phyloP scores from a whole-genome alignment of 1,284 basidiomycete genomes.

The Pyrrhoderma lamaoense region DNA sequence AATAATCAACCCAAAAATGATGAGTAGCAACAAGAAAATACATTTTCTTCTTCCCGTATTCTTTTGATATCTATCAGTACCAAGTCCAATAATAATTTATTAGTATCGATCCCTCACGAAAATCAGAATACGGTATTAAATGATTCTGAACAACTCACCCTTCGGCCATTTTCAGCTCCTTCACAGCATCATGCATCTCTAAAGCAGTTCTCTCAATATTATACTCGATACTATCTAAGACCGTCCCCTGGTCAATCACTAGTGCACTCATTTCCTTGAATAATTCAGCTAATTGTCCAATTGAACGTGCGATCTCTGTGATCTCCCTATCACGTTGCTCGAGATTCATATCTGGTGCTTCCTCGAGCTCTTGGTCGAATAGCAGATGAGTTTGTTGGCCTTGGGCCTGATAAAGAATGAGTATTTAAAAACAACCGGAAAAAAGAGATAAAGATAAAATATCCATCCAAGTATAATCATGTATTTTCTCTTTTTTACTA shows the following conservation, averaged over 20 bases:
- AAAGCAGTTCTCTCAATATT: conserved; percentile 91
- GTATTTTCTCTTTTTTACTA: too few relatives aligned
- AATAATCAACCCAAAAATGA: conserved; percentile 80
- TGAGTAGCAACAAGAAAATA: conserved; percentile 85
- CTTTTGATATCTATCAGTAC: conserved; percentile 71
- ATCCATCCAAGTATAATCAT: too few relatives aligned
- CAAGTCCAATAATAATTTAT: too few relatives aligned
- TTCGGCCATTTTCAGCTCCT: conserved; percentile 79
- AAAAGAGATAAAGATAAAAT: too few relatives aligned
- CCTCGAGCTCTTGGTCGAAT: conserved; percentile 1
- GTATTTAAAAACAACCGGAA: not conserved
- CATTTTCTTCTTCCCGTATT: conserved; percentile 88
- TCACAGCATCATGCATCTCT: conserved; percentile 77
- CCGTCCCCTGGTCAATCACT: conserved; percentile 96
- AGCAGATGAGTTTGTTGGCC: not conserved
- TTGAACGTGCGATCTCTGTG: conserved; percentile 87
- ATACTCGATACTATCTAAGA: conserved; percentile 95
- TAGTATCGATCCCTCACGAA: too few relatives aligned
- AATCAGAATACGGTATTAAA: too few relatives aligned
- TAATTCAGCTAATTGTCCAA: conserved; percentile 85
- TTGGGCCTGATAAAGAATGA: too few relatives aligned
- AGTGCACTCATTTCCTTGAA: conserved; percentile 92
- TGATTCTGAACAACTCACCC: conserved; percentile 42
- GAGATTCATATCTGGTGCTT: conserved; percentile 34
- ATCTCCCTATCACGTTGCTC: conserved; percentile 73